Percentiles rank a stretch among this genome's conserved stretches.
phyloP scores from a whole-genome alignment of 192 early-diverging fungal species.

The Powellomyces hirtus region DNA sequence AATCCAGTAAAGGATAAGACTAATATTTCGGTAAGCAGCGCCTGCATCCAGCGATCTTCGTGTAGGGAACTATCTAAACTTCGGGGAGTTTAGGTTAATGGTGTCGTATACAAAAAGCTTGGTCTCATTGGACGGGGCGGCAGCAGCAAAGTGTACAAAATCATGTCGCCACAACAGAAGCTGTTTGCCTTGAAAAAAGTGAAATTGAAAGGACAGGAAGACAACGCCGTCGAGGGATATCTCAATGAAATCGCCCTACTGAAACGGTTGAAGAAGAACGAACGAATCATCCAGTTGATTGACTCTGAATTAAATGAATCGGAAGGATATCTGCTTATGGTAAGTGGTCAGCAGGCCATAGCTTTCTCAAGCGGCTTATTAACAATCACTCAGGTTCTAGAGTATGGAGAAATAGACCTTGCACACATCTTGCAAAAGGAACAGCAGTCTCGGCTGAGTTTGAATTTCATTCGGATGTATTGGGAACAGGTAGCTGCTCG shows the following conservation, averaged over 20 bases:
- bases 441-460: constrained; percentile 44
- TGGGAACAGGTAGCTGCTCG: too few species aligned
- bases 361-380: background rate
- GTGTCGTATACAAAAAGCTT: constrained; percentile 34
- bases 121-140: constrained; percentile 77
- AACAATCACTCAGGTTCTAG: constrained; percentile 57
- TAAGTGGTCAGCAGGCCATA: constrained; percentile 31
- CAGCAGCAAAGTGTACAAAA: constrained; percentile 87
- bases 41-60: background rate
- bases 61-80: background rate
- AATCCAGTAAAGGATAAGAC: constrained; percentile 1
- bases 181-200: constrained; percentile 85
- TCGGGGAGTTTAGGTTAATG: constrained; percentile 32
- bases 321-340: constrained; percentile 67
- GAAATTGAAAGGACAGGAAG: constrained; percentile 64
- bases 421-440: constrained; percentile 48
- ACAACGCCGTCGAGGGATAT: constrained; percentile 65
- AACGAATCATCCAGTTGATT: constrained; percentile 75
- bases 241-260: constrained; percentile 83
- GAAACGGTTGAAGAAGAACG: constrained; percentile 56
- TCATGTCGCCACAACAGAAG: constrained; percentile 58
- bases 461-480: constrained; percentile 76
- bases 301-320: constrained; percentile 70
- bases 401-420: constrained; percentile 89
- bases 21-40: background rate